phyloP scores from a whole-genome alignment of 2,329 filamentous ascomycete species.

The Alternaria consortialis region DNA sequence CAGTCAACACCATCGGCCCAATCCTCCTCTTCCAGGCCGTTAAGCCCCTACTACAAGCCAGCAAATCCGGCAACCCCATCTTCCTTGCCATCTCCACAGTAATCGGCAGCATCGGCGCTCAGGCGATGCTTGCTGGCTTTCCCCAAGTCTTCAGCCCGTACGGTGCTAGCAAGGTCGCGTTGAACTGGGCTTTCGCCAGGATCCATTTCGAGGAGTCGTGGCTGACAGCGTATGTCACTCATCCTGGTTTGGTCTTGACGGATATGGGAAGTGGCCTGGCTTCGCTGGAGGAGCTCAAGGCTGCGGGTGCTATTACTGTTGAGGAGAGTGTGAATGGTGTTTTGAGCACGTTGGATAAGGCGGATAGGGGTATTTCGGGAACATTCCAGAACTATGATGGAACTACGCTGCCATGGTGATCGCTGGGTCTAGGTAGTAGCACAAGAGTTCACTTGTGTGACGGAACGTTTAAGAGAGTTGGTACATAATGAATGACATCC shows the following conservation, averaged over 20 bases:
- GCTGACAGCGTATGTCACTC: conserved; percentile 19
- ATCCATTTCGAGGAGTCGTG: conserved; percentile 21
- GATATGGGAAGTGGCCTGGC: not conserved
- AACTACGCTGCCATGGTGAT: conserved; percentile 4
- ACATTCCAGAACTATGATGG: conserved; percentile 12
- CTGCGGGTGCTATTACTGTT: not conserved
- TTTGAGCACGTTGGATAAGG: conserved; percentile 19
- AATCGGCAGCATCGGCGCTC: conserved; percentile 15
- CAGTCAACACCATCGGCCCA: conserved; percentile 53
- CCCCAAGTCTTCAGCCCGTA: conserved; percentile 2
- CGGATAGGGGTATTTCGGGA: conserved; percentile 16
- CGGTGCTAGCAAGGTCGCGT: conserved; percentile 21
- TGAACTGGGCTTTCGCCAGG: conserved; percentile 22
- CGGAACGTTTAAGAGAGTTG: too few species aligned
- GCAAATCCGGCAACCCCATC: conserved; percentile 20
- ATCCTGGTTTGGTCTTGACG: conserved; percentile 18
- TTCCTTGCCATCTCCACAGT: conserved; percentile 23
- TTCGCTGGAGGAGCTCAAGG: not conserved
- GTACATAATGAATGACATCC: too few species aligned
- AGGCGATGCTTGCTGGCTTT: not conserved
- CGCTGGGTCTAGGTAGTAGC: not conserved
- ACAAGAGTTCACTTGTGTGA: too few species aligned
- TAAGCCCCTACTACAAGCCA: conserved; percentile 48
- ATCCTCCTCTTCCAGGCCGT: conserved; percentile 48
- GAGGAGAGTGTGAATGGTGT: conserved; percentile 16